A percentile compares a stretch with the other conserved stretches of the same genome.
These are phyloP conservation scores for Alternaria brassicicola DNA, from an alignment of 2,329 filamentous ascomycete species.

Conservation along the genomic window DNA sequence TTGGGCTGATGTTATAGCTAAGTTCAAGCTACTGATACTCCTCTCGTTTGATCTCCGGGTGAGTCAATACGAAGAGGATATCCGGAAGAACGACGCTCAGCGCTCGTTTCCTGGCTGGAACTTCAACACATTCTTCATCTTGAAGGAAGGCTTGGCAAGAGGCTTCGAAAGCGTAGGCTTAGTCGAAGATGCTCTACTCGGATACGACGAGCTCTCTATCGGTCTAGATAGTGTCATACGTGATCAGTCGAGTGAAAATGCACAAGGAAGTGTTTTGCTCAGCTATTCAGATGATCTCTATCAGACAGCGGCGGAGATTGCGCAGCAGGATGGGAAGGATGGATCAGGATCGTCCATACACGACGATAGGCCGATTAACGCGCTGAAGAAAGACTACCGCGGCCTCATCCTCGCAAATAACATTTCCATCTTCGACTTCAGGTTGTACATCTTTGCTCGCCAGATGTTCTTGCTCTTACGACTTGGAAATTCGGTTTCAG, in stretches of 20 bases:
- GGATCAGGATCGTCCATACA: constrained; percentile 28
- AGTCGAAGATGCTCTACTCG: constrained; percentile 91
- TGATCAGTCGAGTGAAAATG: constrained; percentile 69
- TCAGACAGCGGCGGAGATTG: constrained; percentile 47
- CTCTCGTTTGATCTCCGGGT: constrained; percentile 90
- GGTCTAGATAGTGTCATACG: constrained; percentile 83
- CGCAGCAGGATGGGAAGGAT: constrained; percentile 25
- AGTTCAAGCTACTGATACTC: constrained; percentile 86
- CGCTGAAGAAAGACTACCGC: constrained; percentile 75
- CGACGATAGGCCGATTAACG: constrained; percentile 46
- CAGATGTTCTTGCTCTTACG: constrained; percentile 83
- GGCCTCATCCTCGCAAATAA: constrained; percentile 93
- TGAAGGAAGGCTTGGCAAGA: constrained; percentile 91
- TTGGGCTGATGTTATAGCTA: constrained; percentile 82
- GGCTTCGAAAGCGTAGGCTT: constrained; percentile 96
- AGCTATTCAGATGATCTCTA: constrained; percentile 76
- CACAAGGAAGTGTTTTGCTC: constrained; percentile 75
- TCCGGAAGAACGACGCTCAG: constrained; percentile 90
- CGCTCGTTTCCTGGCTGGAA: constrained; percentile 93
- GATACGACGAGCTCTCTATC: constrained; percentile 91
- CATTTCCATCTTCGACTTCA: constrained; percentile 94
- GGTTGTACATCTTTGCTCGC: constrained; percentile 89
- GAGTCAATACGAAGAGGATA: constrained; percentile 94
- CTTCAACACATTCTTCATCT: constrained; percentile 97
- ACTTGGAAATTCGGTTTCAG: constrained; percentile 68